phyloP scores from a whole-genome alignment of 2,329 filamentous ascomycete species.

The Phyllosticta capitalensis region DNA sequence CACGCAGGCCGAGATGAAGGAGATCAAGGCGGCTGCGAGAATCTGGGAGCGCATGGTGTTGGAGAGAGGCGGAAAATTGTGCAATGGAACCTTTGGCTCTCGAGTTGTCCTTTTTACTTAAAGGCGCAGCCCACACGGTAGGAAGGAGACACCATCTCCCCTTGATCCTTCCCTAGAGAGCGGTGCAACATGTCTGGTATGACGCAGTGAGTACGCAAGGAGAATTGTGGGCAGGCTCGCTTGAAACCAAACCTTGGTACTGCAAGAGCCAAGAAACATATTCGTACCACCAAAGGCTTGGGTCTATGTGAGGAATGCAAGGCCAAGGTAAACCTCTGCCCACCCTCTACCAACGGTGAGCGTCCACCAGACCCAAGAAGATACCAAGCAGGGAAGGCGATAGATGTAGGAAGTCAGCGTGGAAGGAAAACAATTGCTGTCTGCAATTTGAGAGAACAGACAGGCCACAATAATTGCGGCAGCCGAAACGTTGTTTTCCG shows the following conservation, averaged over 20 bases:
- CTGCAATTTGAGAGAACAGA: too few relatives aligned
- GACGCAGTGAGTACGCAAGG: background rate
- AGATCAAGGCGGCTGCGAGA: background rate
- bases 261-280: background rate
- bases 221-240: background rate
- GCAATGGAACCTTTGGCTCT: background rate
- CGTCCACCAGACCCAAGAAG: too few relatives aligned
- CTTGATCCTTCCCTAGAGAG: background rate
- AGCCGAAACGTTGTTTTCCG: too few relatives aligned
- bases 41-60: background rate
- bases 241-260: background rate
- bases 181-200: background rate
- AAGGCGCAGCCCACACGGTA: background rate
- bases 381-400: too few relatives aligned
- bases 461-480: too few relatives aligned
- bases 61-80: background rate
- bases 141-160: background rate
- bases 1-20: background rate
- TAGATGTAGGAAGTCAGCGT: too few relatives aligned
- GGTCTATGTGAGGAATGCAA: too few relatives aligned
- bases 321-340: too few relatives aligned
- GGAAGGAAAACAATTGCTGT: too few relatives aligned
- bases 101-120: background rate
- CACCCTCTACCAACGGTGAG: too few relatives aligned
- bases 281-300: background rate